These are phyloP conservation scores for Backusella tarrabulga DNA, from an alignment of 192 early-diverging fungal genomes.

Conservation along the genomic window DNA sequence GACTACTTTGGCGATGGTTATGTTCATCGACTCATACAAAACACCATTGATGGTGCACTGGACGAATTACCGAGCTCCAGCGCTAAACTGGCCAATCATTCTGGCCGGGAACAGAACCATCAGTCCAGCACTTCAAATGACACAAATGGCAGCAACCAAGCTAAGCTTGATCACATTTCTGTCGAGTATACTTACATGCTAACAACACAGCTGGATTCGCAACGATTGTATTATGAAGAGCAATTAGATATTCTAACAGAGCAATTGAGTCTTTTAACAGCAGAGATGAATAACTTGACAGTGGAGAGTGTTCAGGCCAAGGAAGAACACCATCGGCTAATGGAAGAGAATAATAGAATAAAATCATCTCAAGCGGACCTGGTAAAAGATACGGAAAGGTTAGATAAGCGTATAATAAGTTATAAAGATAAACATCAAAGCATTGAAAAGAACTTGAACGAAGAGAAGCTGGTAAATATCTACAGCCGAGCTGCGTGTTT, in stretches of 20 bases:
- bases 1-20: conserved; percentile 97
- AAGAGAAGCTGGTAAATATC: conserved; percentile 70
- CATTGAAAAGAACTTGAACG: conserved; percentile 59
- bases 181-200: conserved; percentile 84
- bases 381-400: conserved; percentile 44
- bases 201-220: conserved; percentile 83
- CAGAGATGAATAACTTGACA: conserved; percentile 26
- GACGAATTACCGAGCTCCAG: conserved; percentile 73
- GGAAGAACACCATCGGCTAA: background rate
- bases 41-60: conserved; percentile 86
- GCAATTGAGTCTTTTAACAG: conserved; percentile 46
- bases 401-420: conserved; percentile 59
- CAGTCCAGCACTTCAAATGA: background rate
- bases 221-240: conserved; percentile 82
- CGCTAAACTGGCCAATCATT: background rate
- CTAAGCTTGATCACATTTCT: conserved; percentile 75
- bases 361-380: conserved; percentile 14
- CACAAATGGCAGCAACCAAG: conserved; percentile 26
- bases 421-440: conserved; percentile 51
- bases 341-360: background rate
- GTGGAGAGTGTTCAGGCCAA: background rate
- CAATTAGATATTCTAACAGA: conserved; percentile 52
- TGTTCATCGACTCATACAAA: conserved; percentile 94
- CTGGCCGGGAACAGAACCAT: background rate
- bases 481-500: background rate